phyloP scores from a whole-genome alignment of 2,329 filamentous ascomycete genomes.

The Aspergillus sclerotialis region DNA sequence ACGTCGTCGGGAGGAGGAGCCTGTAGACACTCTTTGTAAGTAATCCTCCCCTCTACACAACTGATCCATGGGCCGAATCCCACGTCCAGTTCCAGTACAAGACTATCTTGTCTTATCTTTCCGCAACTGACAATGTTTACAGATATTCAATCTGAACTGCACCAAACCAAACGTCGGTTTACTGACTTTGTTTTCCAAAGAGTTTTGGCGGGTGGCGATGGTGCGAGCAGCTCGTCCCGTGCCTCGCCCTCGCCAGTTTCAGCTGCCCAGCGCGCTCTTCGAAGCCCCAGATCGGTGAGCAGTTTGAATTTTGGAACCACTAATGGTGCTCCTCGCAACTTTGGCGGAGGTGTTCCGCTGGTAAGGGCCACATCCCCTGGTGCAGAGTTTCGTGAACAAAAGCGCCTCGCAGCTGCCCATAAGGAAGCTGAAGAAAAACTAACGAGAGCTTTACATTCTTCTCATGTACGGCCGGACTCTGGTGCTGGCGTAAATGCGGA shows the following conservation, averaged over 20 bases:
- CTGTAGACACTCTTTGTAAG: constrained; percentile 49
- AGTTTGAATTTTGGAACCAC: constrained; percentile 16
- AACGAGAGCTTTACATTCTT: constrained; percentile 18
- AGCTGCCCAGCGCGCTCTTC: constrained; percentile 18
- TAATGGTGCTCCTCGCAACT: constrained; percentile 7
- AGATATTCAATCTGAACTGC: constrained; percentile 41
- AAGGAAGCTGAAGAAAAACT: constrained; percentile 25
- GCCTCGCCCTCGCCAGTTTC: constrained; percentile 10
- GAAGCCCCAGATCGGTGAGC: constrained; percentile 30
- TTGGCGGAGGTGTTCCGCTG: constrained; percentile 26
- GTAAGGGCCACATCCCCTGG: constrained; percentile 38
- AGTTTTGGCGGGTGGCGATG: constrained; percentile 22
- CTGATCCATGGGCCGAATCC: too few species aligned
- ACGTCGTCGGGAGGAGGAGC: constrained; percentile 50
- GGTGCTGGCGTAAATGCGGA: constrained; percentile 1
- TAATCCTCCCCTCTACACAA: constrained; percentile 7
- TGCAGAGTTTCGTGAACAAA: constrained; percentile 32
- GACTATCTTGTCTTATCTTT: too few species aligned
- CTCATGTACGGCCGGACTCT: constrained; percentile 7
- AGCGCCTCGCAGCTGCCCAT: constrained; percentile 18
- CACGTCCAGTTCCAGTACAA: too few species aligned
- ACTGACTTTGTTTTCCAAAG: constrained; percentile 43
- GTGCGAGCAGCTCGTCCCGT: constrained; percentile 8
- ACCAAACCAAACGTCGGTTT: constrained; percentile 41
- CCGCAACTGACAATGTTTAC: constrained; percentile 6